These are phyloP conservation scores for Ulmus americana DNA, from an alignment of 331 rosid species.

Conservation along the genomic window DNA sequence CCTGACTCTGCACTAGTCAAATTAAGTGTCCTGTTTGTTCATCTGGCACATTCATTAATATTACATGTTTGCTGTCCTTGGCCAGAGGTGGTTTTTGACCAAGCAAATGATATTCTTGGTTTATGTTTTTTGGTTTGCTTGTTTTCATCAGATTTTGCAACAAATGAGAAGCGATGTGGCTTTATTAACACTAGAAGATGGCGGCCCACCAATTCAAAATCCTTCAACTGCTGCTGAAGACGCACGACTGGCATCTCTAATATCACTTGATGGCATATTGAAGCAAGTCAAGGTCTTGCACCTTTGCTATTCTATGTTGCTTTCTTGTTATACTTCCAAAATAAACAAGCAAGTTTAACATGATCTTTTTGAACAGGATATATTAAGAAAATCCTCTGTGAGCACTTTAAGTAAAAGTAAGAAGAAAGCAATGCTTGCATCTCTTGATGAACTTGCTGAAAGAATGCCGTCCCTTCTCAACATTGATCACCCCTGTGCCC, in stretches of 20 bases:
- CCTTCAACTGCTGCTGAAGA: slow-evolving; percentile 95
- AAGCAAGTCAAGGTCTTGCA: slow-evolving; percentile 79
- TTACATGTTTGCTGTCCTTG: no score
- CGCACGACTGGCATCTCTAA: slow-evolving; percentile 91
- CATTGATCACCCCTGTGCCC: slow-evolving; percentile 92
- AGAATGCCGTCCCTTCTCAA: slow-evolving; percentile 94
- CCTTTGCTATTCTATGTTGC: not conserved
- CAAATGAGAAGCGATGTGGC: slow-evolving; percentile 86
- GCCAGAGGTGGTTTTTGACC: no score
- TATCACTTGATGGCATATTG: slow-evolving; percentile 81
- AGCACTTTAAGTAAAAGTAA: slow-evolving; percentile 65
- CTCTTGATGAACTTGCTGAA: slow-evolving; percentile 68
- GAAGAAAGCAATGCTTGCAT: slow-evolving; percentile 59
- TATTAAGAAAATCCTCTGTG: slow-evolving; percentile 50
- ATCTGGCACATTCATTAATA: no score
- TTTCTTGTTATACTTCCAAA: slow-evolving; percentile 1
- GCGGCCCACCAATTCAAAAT: slow-evolving; percentile 67
- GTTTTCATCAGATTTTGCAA: slow-evolving; percentile 65
- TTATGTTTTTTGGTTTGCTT: not conserved
- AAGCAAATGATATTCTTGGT: no score
- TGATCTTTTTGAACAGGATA: slow-evolving; percentile 48
- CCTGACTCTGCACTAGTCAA: no score
- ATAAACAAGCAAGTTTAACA: slow-evolving; percentile 13
- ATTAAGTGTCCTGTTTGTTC: no score
- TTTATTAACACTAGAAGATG: slow-evolving; percentile 71